phyloP scores from a whole-genome alignment of 1,139 yeast genomes.

The Sugiyamaella japonica region DNA sequence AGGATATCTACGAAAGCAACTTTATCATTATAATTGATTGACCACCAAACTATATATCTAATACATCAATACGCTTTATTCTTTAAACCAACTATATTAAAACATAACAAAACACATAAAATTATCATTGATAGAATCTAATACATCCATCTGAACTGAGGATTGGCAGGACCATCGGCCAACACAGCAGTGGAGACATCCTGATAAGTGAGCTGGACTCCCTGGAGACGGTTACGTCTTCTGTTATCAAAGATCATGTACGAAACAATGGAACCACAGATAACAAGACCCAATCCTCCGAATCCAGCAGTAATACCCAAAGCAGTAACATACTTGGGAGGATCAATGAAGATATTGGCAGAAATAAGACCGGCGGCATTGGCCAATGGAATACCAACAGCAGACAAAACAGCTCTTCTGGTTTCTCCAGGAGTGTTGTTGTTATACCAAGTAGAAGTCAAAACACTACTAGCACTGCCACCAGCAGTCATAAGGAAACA shows the following conservation, averaged over 20 bases:
- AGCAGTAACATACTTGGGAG: conserved; percentile 55
- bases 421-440: conserved; percentile 52
- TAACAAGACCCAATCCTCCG: conserved; percentile 43
- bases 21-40: too few species aligned
- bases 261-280: conserved; percentile 39
- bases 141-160: conserved; percentile 53
- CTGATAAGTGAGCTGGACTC: conserved; percentile 45
- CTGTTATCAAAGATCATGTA: conserved; percentile 44
- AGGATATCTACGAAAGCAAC: too few species aligned
- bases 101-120: conserved; percentile 2
- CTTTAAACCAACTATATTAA: not conserved
- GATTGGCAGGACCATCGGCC: conserved; percentile 49
- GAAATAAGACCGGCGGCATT: conserved; percentile 60
- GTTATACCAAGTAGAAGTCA: conserved; percentile 53
- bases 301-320: conserved; percentile 51
- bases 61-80: conserved; percentile 43
- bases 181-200: conserved; percentile 50
- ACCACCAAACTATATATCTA: conserved; percentile 58
- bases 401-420: conserved; percentile 51
- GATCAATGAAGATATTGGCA: conserved; percentile 55
- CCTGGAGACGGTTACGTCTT: conserved; percentile 46
- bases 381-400: conserved; percentile 55
- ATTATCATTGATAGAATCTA: conserved; percentile 24
- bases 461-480: conserved; percentile 49
- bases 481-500: conserved; percentile 57